These are phyloP conservation scores for Russula vinacea DNA, from an alignment of 768 basidiomycete genomes.

Conservation along the genomic window DNA sequence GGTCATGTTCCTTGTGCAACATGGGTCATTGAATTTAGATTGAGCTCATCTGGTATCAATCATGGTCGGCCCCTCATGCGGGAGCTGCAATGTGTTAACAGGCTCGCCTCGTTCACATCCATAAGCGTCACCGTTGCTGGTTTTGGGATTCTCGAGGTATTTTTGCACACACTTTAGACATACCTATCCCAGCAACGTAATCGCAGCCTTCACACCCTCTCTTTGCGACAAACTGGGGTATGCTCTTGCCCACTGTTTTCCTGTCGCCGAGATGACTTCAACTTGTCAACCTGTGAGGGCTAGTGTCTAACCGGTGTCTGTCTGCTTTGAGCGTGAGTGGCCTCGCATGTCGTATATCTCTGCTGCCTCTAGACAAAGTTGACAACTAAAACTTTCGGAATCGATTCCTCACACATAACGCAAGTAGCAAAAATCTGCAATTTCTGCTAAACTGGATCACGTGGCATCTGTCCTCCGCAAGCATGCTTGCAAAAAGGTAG, in stretches of 20 bases:
- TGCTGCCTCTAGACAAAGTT: too few species aligned
- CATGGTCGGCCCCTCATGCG: not conserved
- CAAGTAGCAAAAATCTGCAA: slow-evolving; percentile 52
- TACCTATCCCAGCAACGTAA: not conserved
- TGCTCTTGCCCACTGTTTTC: not conserved
- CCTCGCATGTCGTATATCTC: not conserved
- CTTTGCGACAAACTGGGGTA: not conserved
- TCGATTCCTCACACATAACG: slow-evolving; percentile 44
- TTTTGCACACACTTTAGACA: not conserved
- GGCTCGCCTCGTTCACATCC: not conserved
- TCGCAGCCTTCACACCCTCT: not conserved
- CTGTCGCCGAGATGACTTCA: not conserved
- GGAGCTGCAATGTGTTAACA: not conserved
- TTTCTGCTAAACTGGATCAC: slow-evolving; percentile 39
- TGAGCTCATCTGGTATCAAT: not conserved
- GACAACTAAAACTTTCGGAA: too few species aligned
- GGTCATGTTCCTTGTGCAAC: not conserved
- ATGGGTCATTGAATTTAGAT: not conserved
- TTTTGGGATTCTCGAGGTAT: not conserved
- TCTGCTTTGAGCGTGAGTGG: not conserved
- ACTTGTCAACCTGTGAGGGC: not conserved
- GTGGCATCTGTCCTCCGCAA: slow-evolving; percentile 34
- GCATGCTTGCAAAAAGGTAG: too few species aligned
- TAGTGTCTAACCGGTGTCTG: not conserved
- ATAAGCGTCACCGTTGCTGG: not conserved